A percentile compares a stretch with the other conserved stretches of the same genome.
phyloP scores from a whole-genome alignment of 169 alveolate genomes.

The Plasmodium vinckei region DNA sequence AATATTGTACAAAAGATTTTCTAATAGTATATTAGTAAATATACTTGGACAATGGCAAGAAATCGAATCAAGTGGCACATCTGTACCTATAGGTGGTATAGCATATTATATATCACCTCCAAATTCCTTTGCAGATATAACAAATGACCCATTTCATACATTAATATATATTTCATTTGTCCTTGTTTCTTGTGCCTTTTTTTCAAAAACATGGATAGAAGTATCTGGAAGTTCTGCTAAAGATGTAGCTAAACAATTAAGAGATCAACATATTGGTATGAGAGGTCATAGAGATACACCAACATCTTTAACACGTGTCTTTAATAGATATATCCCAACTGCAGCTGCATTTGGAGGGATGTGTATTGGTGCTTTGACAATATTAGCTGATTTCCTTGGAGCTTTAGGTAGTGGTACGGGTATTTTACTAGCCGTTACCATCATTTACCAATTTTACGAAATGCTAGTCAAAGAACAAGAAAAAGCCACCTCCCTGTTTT shows the following conservation, averaged over 20 bases:
- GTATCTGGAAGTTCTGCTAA: slow-evolving; percentile 98
- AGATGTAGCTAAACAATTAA: slow-evolving; percentile 99
- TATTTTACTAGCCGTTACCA: slow-evolving; percentile 97
- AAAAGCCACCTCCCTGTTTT: slow-evolving; percentile 90
- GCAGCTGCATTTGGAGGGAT: slow-evolving; percentile 99
- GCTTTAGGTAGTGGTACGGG: slow-evolving; percentile 99
- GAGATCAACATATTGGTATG: slow-evolving; percentile 96
- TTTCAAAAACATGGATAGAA: slow-evolving; percentile 99
- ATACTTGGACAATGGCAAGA: slow-evolving; percentile 97
- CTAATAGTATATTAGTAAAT: slow-evolving; percentile 94
- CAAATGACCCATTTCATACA: slow-evolving; percentile 98
- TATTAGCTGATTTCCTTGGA: slow-evolving; percentile 99
- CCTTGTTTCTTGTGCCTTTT: slow-evolving; percentile 97
- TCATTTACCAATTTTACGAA: slow-evolving; percentile 99
- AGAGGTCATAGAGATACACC: slow-evolving; percentile 89
- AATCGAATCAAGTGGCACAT: slow-evolving; percentile 95
- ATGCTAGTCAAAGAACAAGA: slow-evolving; percentile 96
- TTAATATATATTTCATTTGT: slow-evolving; percentile 97
- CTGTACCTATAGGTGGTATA: slow-evolving; percentile 99
- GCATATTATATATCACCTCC: slow-evolving; percentile 99
- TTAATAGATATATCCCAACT: slow-evolving; percentile 96
- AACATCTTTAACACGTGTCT: slow-evolving; percentile 85
- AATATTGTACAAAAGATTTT: slow-evolving; percentile 97
- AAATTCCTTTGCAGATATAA: slow-evolving; percentile 91
- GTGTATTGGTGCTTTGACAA: slow-evolving; percentile 99